Base-by-base conservation (phyloP, 139 green algal genomes). In the Chlorella ohadii region DNA sequence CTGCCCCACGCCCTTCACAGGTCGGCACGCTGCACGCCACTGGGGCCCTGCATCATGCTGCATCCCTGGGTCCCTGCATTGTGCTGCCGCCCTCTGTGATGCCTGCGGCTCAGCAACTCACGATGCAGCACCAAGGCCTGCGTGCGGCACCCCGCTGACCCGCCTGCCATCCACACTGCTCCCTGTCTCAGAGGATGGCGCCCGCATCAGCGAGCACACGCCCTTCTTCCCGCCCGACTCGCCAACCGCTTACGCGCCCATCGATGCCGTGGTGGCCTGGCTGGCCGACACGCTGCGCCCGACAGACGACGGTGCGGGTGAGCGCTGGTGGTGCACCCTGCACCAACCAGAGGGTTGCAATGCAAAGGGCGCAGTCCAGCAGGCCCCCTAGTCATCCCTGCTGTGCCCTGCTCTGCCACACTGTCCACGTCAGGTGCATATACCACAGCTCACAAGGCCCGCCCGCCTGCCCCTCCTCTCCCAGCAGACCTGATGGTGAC, bases 1-100 rank as follows among this genome's bases (percentile, higher is more conserved):
- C 38, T 92, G 87, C 28, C 77, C 85, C 33, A 85, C 82, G 3
- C 82, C 84, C 73, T 89, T 88, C 77, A 78, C 51, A 86, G 89
- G 84, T 73, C 19, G 64, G 56, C 22, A 1, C 4, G 73, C 28
- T n/a, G 39, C 11, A 33, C 64, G 39, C 16, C 3, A 34, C 25
- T 11, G 34, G 44, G 44, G 44, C 44, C 7, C 44, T 6, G 44
- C 44, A 16, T 11, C 44, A 6, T 55, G 44, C 44, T 11, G n/a
- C n/a, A n/a, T n/a, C n/a, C n/a, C n/a, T n/a, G n/a, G n/a, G n/a
- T n/a, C n/a, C n/a, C n/a, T n/a, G n/a, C n/a, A n/a, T n/a, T 11
- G 44, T 55, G 44, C 44, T 55, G 44, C n/a, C n/a, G n/a, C n/a
- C n/a, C n/a, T n/a, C n/a, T n/a, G n/a, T n/a, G n/a, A n/a, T n/a